Conservation (phyloP, 2,329 filamentous ascomycete genomes). For the Verticillium alfalfae region DNA sequence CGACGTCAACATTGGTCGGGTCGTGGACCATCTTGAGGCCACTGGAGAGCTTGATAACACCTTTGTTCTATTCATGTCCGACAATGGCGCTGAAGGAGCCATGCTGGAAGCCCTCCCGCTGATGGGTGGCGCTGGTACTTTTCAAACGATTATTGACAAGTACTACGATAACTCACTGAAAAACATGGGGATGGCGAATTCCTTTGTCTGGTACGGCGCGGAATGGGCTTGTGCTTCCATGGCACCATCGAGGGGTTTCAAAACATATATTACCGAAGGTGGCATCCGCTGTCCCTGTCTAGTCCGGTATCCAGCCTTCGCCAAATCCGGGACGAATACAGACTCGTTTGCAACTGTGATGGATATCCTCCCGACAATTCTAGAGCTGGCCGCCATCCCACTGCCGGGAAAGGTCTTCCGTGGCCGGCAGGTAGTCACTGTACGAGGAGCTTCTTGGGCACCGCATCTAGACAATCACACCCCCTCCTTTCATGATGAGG, state of each 20-base stretch:
- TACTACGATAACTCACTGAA: conserved; percentile 46
- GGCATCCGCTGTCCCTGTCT: conserved; percentile 45
- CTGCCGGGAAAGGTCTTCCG: conserved; percentile 31
- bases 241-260: conserved; percentile 23
- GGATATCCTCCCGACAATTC: conserved; percentile 42
- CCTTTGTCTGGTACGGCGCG: conserved; percentile 45
- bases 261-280: conserved; percentile 31
- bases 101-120: conserved; percentile 7
- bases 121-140: conserved; percentile 4
- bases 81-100: conserved; percentile 33
- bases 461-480: conserved; percentile 26
- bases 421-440: conserved; percentile 41
- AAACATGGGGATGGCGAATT: conserved; percentile 44
- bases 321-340: conserved; percentile 24
- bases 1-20: conserved; percentile 45
- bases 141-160: conserved; percentile 37
- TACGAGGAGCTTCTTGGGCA: conserved; percentile 44
- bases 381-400: conserved; percentile 35
- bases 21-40: conserved; percentile 42
- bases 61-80: conserved; percentile 48
- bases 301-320: conserved; percentile 18
- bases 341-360: conserved; percentile 44
- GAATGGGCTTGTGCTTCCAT: conserved; percentile 39
- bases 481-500: conserved; percentile 34
- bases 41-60: conserved; percentile 47